Percentiles rank a stretch among this genome's conserved stretches.
Evolutionary conservation across 768 basidiomycete genomes (phyloP).

Genomic region (Trametes sanguinea): DNA sequence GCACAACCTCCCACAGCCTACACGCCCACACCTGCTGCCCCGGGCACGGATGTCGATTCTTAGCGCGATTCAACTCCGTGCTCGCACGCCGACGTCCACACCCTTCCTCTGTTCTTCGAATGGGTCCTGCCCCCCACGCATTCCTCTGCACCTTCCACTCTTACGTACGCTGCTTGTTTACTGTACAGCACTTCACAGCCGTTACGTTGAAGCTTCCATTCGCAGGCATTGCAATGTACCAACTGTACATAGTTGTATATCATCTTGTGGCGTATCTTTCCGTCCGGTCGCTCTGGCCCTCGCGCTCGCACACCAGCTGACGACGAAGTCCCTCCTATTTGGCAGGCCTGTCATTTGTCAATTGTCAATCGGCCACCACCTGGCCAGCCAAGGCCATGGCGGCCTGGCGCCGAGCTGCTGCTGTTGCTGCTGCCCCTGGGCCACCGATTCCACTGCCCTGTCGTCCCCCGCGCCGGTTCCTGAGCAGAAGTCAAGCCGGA

Average conservation of each 20-base stretch:
- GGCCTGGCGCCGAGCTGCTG: too few relatives aligned
- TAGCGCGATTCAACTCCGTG: not conserved
- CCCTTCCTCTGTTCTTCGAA: not conserved
- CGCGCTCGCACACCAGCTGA: not conserved
- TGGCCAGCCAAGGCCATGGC: not conserved
- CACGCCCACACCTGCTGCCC: not conserved
- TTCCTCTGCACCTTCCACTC: not conserved
- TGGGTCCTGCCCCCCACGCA: not conserved
- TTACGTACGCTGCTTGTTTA: slow-evolving; percentile 2
- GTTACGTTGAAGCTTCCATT: too few relatives aligned
- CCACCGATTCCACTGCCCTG: not conserved
- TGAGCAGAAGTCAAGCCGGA: not conserved
- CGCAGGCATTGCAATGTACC: slow-evolving; percentile 7
- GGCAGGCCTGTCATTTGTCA: slow-evolving; percentile 1
- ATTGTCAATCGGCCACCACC: not conserved
- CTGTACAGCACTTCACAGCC: slow-evolving; percentile 10
- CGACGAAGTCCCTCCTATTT: not conserved
- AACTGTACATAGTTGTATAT: slow-evolving; percentile 20
- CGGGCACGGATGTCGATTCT: not conserved
- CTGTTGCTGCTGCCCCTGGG: not conserved
- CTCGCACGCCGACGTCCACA: not conserved
- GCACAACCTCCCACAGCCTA: not conserved
- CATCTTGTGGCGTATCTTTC: not conserved
- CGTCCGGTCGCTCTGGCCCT: not conserved
- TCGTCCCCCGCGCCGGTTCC: not conserved